Evolutionary conservation across 1,284 basidiomycete species (phyloP).

Genomic region (Laetiporus sulphureus): DNA sequence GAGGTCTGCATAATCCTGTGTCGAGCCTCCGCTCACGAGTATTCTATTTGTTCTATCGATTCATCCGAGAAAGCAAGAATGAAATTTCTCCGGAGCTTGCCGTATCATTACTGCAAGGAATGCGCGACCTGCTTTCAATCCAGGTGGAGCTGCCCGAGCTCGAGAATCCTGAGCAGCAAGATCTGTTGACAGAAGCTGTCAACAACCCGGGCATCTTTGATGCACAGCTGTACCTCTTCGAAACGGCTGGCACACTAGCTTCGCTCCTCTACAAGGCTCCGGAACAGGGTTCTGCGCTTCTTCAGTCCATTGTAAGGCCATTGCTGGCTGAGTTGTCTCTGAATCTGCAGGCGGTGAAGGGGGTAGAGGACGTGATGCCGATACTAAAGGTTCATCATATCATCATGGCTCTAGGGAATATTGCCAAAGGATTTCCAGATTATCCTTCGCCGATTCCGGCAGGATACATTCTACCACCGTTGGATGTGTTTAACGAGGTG

Average conservation of each 20-base stretch:
- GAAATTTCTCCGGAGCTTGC: conserved; percentile 78
- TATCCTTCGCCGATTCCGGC: conserved; percentile 64
- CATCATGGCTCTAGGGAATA: conserved; percentile 91
- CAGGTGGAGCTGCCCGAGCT: conserved; percentile 60
- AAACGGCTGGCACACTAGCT: conserved; percentile 83
- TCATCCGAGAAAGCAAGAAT: conserved; percentile 80
- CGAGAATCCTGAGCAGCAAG: conserved; percentile 52
- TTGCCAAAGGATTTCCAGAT: conserved; percentile 96
- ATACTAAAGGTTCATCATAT: conserved; percentile 92
- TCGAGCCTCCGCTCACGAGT: conserved; percentile 71
- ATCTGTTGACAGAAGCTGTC: conserved; percentile 78
- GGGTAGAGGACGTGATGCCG: conserved; percentile 57
- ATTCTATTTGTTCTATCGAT: conserved; percentile 92
- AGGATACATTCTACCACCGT: conserved; percentile 65
- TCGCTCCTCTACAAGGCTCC: conserved; percentile 67
- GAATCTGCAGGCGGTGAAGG: conserved; percentile 58
- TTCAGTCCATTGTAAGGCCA: conserved; percentile 79
- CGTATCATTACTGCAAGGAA: conserved; percentile 64
- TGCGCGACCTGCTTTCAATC: conserved; percentile 68
- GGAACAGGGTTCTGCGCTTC: conserved; percentile 66
- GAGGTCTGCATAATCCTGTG: conserved; percentile 84
- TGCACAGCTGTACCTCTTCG: conserved; percentile 93
- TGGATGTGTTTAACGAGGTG: conserved; percentile 82
- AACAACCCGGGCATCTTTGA: conserved; percentile 74
- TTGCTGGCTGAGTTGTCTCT: conserved; percentile 73